These are phyloP conservation scores for Aureobasidium subglaciale DNA, from an alignment of 2,329 filamentous ascomycete genomes.

Conservation along the genomic window DNA sequence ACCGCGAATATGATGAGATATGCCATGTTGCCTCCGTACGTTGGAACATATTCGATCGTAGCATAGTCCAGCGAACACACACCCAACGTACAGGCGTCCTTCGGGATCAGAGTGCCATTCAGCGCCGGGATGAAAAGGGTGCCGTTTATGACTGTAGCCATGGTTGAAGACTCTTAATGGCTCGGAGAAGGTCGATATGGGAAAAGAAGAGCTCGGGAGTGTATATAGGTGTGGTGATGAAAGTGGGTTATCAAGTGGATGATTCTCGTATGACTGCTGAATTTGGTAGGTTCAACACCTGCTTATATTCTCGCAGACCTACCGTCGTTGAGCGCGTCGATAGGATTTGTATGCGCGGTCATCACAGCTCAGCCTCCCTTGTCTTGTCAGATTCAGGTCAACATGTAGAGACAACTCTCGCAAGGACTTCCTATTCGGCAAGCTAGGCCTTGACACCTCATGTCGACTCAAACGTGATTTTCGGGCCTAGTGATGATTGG, in stretches of 20 bases:
- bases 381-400: not conserved
- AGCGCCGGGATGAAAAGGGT: not conserved
- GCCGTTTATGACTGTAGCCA: constrained; percentile 6
- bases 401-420: not conserved
- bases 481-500: not conserved
- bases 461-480: not conserved
- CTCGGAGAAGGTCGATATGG: not conserved
- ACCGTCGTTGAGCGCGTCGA: not conserved
- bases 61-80: constrained; percentile 27
- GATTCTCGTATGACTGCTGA: not conserved
- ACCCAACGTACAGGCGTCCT: constrained; percentile 21
- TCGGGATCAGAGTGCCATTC: constrained; percentile 9
- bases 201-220: not conserved
- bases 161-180: not conserved
- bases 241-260: not conserved
- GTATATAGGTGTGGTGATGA: not conserved
- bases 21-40: constrained; percentile 44
- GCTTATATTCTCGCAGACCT: not conserved
- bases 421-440: constrained; percentile 1
- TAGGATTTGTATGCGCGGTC: not conserved
- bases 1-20: constrained; percentile 47
- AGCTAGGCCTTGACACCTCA: not conserved
- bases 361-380: not conserved
- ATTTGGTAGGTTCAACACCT: not conserved
- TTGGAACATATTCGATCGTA: constrained; percentile 49